Evolutionary conservation across 1,139 yeast species (phyloP).

Genomic region (Lodderomyces oxycetoniae): DNA sequence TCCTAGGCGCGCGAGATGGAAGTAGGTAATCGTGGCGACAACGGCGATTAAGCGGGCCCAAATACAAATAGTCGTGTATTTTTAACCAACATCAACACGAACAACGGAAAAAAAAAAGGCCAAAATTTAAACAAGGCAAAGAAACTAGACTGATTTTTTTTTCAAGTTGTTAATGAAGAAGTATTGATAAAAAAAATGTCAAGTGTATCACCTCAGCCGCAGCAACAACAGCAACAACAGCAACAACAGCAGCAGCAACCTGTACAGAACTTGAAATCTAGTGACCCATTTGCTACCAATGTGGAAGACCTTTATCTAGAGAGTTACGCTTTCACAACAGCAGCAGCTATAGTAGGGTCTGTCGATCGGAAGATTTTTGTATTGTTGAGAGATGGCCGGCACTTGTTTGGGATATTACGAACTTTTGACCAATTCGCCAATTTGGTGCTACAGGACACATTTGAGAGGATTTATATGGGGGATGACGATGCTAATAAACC

Average conservation of each 20-base stretch:
- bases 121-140: too few relatives aligned
- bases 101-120: too few relatives aligned
- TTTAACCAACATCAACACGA: too few relatives aligned
- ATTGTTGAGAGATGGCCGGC: conserved; percentile 83
- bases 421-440: conserved; percentile 96
- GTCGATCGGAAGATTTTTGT: conserved; percentile 88
- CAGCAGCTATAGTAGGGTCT: conserved; percentile 92
- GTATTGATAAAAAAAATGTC: too few relatives aligned
- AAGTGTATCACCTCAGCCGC: conserved; percentile 14
- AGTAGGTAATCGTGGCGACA: too few relatives aligned
- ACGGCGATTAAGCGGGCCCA: too few relatives aligned
- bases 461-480: conserved; percentile 72
- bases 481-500: conserved; percentile 23
- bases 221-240: conserved; percentile 13
- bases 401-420: conserved; percentile 83
- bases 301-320: conserved; percentile 53
- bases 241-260: conserved; percentile 13
- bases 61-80: too few relatives aligned
- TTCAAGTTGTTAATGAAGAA: too few relatives aligned
- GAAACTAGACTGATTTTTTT: too few relatives aligned
- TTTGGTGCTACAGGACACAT: conserved; percentile 84
- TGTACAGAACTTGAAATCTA: conserved; percentile 5
- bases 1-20: too few relatives aligned
- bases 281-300: conserved; percentile 28
- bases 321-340: conserved; percentile 89